Evolutionary conservation across 495 filamentous ascomycete genomes (phyloP).

Genomic region (Hypomontagnella submonticulosa): DNA sequence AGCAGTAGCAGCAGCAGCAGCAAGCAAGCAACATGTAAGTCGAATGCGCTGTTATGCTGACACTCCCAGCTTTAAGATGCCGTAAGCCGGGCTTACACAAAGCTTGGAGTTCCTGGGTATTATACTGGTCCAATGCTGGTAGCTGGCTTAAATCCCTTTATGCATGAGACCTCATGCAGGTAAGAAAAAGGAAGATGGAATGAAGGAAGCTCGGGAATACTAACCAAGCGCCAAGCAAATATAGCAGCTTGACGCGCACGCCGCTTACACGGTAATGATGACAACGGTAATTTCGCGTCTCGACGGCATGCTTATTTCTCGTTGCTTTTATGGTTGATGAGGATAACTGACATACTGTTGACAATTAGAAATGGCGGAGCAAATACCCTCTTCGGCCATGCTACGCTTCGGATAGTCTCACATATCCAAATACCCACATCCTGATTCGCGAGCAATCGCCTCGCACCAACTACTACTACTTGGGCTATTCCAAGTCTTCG

Average conservation of each 20-base stretch:
- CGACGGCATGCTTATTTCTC: conserved; percentile 21
- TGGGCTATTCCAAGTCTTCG: conserved; percentile 3
- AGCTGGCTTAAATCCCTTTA: conserved; percentile 27
- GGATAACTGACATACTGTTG: not conserved
- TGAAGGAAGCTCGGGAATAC: conserved; percentile 29
- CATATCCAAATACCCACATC: conserved; percentile 12
- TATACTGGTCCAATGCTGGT: conserved; percentile 30
- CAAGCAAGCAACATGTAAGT: conserved; percentile 11
- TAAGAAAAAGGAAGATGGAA: conserved; percentile 36
- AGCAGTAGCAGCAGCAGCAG: no score
- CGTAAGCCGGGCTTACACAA: conserved; percentile 41
- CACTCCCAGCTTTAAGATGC: conserved; percentile 29
- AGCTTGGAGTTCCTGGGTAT: no score
- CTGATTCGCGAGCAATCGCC: conserved; percentile 7
- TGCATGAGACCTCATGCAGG: conserved; percentile 40
- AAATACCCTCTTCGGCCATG: conserved; percentile 25
- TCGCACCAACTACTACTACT: conserved; percentile 7
- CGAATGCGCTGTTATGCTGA: conserved; percentile 30
- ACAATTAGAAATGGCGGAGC: conserved; percentile 8
- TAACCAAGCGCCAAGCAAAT: conserved; percentile 22
- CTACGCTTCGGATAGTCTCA: conserved; percentile 27
- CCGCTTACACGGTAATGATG: conserved; percentile 32
- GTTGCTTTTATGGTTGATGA: not conserved
- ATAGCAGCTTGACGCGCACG: conserved; percentile 33
- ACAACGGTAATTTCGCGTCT: conserved; percentile 31